Conservation (phyloP, 345 rosid genomes). For the Alliaria petiolata region DNA sequence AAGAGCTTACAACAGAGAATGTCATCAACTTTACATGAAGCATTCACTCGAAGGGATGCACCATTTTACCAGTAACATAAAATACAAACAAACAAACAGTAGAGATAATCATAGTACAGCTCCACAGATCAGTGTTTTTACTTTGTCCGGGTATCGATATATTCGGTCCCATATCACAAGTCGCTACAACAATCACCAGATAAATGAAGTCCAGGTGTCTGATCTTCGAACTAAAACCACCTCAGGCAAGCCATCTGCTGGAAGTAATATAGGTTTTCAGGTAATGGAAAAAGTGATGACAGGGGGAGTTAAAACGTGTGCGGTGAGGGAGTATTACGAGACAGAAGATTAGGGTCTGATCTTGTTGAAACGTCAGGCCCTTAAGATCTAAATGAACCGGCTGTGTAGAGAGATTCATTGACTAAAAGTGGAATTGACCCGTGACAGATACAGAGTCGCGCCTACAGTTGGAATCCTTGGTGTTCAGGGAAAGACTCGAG, state of each 20-base stretch:
- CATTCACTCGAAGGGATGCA: slow-evolving; percentile 35
- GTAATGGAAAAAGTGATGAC: slow-evolving; percentile 32
- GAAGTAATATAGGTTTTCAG: slow-evolving; percentile 25
- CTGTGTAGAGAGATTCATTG: neutral
- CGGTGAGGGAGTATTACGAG: neutral
- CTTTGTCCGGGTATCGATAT: slow-evolving; percentile 32
- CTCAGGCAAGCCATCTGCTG: slow-evolving; percentile 68
- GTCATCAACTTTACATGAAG: slow-evolving; percentile 30
- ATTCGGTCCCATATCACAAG: slow-evolving; percentile 17
- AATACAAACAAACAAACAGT: slow-evolving; percentile 16
- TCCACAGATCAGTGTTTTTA: slow-evolving; percentile 19
- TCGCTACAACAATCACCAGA: slow-evolving; percentile 28
- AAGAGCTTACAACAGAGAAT: slow-evolving; percentile 13
- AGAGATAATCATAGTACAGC: slow-evolving; percentile 20
- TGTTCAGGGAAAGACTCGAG: slow-evolving; percentile 70
- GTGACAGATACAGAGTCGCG: slow-evolving; percentile 61
- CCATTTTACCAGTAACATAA: slow-evolving; percentile 19
- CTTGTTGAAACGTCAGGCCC: neutral
- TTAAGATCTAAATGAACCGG: slow-evolving; percentile 7
- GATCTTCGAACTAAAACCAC: slow-evolving; percentile 44
- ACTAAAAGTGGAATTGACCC: slow-evolving; percentile 62
- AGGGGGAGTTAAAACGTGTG: neutral
- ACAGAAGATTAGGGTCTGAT: slow-evolving; percentile 2
- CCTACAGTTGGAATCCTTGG: slow-evolving; percentile 60
- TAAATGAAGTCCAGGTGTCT: slow-evolving; percentile 33